Evolutionary conservation across 208 protist genomes (phyloP), one percentile per base, ranked within the genome.

Genomic region (Sergeia podlipaevii): DNA sequence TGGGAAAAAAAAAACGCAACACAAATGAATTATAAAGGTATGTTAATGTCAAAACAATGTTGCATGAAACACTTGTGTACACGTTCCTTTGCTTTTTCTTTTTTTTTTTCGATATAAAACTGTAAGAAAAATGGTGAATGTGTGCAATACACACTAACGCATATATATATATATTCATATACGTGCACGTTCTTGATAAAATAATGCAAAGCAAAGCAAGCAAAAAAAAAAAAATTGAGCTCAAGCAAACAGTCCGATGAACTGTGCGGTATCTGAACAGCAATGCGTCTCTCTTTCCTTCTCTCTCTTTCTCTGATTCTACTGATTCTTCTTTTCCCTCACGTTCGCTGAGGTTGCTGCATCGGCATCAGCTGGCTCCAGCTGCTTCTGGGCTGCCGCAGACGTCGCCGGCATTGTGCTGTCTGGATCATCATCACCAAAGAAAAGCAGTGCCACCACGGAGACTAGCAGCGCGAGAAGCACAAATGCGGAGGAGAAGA

Each of bases 381-480:
- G 33, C 38, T 11, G 17, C 2, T n/a, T n/a, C n/a, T n/a, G 10
- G 29, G 30, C 20, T 8, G 34, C 39, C 18, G 18, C 45, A n/a
- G 11, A 42, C 29, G 43, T 8, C n/a, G 33, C 4, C 18, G 5
- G 7, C 24, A 7, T 36, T 34, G 6, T 34, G 4, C 18, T 6
- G 10, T 4, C 23, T 5, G 43, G 27, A 4, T 33, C 13, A 2
- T 83, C 69, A 21, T 39, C 37, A 4, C 75, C 64, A 27, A 73
- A 44, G 37, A 85, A 71, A 1, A 88, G 13, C 27, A 93, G 30
- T 15, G 58, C 74, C 5, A 77, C 20, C 17, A 82, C 55, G 4
- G 43, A 39, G 17, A 77, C 41, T 15, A 46, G 63, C 57, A 88
- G 80, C 3, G 70, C 80, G 5, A 13, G 26, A 26, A 79, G 45